Base-by-base conservation (phyloP, 768 basidiomycete species). In the Inosperma sp. region DNA sequence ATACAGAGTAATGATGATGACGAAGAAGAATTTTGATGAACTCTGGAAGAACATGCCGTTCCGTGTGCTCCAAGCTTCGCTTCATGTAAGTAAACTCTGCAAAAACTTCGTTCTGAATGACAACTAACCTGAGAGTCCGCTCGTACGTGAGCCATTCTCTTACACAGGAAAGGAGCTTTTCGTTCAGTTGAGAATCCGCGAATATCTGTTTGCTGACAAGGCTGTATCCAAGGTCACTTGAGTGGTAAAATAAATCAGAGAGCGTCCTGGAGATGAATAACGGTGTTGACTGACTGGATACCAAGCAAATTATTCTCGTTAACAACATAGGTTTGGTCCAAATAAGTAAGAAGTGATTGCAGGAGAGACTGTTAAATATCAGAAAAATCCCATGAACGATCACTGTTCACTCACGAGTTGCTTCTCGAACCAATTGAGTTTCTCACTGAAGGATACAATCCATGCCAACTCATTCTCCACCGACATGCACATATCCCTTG, bases 241-340 rank as follows among this genome's bases (percentile, higher is more conserved):
- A 27, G 23, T 7, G 17, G 16, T 8, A 26, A 43, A 31, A 19
- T 35, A 31, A n/a, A 49, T 26, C 3, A 14, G 23, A 13, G 64
- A 73, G 54, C 25, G 22, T 46, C 26, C 29, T 9, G 25, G 21
- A 27, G 19, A 29, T 27, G 14, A 26, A 30, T 31, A 13, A 26
- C 5, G 34, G 8, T 21, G 16, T 62, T 17, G 5, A 23, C 73
- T 17, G 55, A 85, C 86, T 66, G 74, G 39, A 84, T 75, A 12
- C 64, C 67, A 7, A 59, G 57, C 12, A 71, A 49, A 10, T 68
- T 65, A 22, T 69, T 66, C 26, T 74, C 65, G 33, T 69, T 67
- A 0, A 63, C 59, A 8, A 88, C 73, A 56, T 83, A 89, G 0
- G 75, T 73, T 59, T 85, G 80, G 60, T 93, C 88, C 44, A 92